A percentile compares a stretch with the other conserved stretches of the same genome.
Conservation (phyloP, 2,329 filamentous ascomycete genomes). For the Xylaria sp. region DNA sequence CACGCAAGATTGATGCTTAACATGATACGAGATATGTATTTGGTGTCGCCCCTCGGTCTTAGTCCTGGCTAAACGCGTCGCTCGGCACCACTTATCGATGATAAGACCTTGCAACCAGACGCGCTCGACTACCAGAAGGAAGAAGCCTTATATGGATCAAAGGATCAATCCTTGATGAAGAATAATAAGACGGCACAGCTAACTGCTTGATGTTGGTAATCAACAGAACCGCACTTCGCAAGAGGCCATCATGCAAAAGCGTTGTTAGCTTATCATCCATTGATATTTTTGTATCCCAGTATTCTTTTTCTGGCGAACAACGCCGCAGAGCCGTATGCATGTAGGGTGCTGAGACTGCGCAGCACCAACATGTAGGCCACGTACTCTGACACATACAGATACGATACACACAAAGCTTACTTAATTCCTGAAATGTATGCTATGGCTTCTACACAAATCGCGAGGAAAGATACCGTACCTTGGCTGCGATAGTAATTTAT, state of each 20-base stretch:
- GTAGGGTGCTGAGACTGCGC: not conserved
- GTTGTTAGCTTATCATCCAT: not conserved
- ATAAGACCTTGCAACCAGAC: not conserved
- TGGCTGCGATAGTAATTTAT: conserved; percentile 7
- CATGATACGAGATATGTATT: not conserved
- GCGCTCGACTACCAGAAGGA: not conserved
- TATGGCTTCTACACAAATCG: not conserved
- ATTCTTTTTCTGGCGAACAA: not conserved
- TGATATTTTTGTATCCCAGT: not conserved
- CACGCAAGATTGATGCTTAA: not conserved
- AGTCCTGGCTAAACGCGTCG: not conserved
- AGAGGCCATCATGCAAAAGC: not conserved
- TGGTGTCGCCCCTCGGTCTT: not conserved
- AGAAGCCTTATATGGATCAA: not conserved
- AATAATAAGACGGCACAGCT: not conserved
- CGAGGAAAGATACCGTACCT: not conserved
- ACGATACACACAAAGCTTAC: not conserved
- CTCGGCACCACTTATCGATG: not conserved
- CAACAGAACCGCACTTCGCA: not conserved
- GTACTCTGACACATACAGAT: not conserved
- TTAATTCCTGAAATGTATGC: conserved; percentile 1
- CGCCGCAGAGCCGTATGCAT: not conserved
- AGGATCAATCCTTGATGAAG: not conserved
- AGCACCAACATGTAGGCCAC: not conserved
- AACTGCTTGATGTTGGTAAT: not conserved